phyloP scores from a whole-genome alignment of 192 early-diverging fungal species.

The Coemansia sp. region DNA sequence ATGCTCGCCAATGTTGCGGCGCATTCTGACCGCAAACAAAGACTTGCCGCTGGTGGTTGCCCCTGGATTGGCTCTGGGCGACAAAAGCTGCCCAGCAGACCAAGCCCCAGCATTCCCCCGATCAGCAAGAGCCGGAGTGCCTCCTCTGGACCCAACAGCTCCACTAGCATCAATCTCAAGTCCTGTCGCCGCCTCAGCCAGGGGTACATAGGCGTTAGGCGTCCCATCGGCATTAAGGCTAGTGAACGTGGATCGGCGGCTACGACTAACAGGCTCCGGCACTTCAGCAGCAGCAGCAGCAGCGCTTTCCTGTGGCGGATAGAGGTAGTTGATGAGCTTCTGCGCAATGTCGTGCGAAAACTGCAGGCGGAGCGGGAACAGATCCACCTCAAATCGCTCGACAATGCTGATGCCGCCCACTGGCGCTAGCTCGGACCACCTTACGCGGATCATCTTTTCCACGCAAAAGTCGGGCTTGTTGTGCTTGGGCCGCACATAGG shows the following conservation, averaged over 20 bases:
- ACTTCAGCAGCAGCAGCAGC: background rate
- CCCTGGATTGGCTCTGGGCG: background rate
- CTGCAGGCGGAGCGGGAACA: slow-evolving; percentile 81
- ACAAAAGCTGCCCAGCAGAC: background rate
- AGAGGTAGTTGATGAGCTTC: slow-evolving; percentile 78
- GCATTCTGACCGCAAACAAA: slow-evolving; percentile 26
- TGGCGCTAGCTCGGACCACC: slow-evolving; percentile 76
- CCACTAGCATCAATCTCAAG: background rate
- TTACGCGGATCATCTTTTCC: slow-evolving; percentile 88
- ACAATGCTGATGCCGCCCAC: slow-evolving; percentile 92
- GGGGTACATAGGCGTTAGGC: background rate
- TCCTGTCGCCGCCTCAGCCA: background rate
- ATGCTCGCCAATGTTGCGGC: slow-evolving; percentile 27
- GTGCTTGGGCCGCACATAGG: slow-evolving; percentile 60
- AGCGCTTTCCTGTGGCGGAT: slow-evolving; percentile 61
- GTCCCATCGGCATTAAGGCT: slow-evolving; percentile 2
- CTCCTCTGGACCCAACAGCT: background rate
- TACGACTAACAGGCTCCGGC: background rate
- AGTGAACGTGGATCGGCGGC: background rate
- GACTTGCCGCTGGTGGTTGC: background rate
- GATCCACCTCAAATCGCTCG: slow-evolving; percentile 86
- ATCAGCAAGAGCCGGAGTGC: background rate
- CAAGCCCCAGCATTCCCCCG: background rate
- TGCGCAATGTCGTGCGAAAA: slow-evolving; percentile 86
- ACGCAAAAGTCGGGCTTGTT: slow-evolving; percentile 69